Base-by-base conservation (phyloP, 306 rosid genomes). In the Pyrus pyrifolia region DNA sequence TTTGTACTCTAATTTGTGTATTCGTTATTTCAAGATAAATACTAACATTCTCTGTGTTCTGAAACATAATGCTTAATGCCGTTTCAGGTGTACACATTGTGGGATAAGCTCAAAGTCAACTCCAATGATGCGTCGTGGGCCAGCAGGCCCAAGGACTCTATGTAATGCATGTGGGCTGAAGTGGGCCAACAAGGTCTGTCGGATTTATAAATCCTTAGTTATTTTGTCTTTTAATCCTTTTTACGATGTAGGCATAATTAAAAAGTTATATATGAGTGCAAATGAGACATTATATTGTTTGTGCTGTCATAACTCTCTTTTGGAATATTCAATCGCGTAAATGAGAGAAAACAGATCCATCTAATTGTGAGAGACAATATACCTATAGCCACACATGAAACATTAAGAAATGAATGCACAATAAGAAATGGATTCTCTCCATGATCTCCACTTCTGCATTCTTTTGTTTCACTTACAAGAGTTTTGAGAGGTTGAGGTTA, bases 51-150 rank as follows among this genome's bases (percentile, higher is more conserved):
- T 79, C 62, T 65, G 11, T 15, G 19, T 60, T 3, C 10, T 22
- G 40, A 71, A 65, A 65, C 46, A 4, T 63, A 64, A 71, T 55
- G n/a, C 25, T 17, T 14, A 76, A 33, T 68, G 70, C 31, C 53
- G 17, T 35, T 67, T 70, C 79, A 84, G 90, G 81, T 87, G 90
- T 63, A 74, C 82, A 21, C 86, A 87, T 76, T 87, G 90, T 68
- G 90, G 90, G 71, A 82, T 71, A 55, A 79, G 90, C 74, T 87
- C 90, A 70, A 84, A 79, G 75, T 84, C 83, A 51, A 87, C 90
- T 44, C 90, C 90, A 2, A 87, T 87, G 90, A 87, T 87, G 90
- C 88, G 90, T 2, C 84, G 90, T 40, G 90, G 90, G 67, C 90
- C 90, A 65, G 74, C 76, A 65, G 90, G 90, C 61, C 88, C 90